phyloP scores from a whole-genome alignment of 257 asterid genomes.

The Ajuga chamaepitys region DNA sequence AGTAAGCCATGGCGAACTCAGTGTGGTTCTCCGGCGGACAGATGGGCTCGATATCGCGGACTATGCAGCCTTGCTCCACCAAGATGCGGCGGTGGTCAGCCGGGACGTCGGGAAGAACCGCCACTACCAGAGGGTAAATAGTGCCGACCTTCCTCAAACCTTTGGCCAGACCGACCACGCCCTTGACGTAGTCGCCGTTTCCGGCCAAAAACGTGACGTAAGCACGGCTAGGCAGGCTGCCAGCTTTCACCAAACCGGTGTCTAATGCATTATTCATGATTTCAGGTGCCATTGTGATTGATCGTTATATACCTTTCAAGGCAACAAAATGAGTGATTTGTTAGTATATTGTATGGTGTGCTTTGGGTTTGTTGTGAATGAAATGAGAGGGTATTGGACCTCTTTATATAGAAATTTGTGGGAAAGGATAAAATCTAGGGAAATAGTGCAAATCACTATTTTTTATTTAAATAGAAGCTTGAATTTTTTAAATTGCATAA shows the following conservation, averaged over 20 bases:
- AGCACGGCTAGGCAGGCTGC: conserved; percentile 37
- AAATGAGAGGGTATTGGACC: no score
- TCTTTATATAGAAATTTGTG: no score
- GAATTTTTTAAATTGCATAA: no score
- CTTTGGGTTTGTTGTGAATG: no score
- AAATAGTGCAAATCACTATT: no score
- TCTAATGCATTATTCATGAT: no score
- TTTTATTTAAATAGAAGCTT: no score
- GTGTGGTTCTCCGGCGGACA: conserved; percentile 45
- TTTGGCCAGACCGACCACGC: conserved; percentile 49
- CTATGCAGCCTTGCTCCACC: conserved; percentile 48
- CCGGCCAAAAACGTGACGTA: conserved; percentile 53
- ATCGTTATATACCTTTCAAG: no score
- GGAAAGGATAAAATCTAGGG: no score
- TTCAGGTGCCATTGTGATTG: no score
- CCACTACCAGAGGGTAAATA: conserved; percentile 47
- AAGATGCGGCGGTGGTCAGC: conserved; percentile 43
- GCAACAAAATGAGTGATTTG: no score
- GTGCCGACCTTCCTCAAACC: conserved; percentile 37
- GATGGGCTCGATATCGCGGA: conserved; percentile 45
- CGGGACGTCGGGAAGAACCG: conserved; percentile 51
- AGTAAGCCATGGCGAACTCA: conserved; percentile 51
- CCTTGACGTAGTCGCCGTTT: conserved; percentile 45
- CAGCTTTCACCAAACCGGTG: conserved; percentile 34
- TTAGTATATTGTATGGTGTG: no score